A percentile compares a stretch with the other conserved stretches of the same genome.
Conservation (phyloP, 1,284 basidiomycete genomes). For the Volvariella surrecta region DNA sequence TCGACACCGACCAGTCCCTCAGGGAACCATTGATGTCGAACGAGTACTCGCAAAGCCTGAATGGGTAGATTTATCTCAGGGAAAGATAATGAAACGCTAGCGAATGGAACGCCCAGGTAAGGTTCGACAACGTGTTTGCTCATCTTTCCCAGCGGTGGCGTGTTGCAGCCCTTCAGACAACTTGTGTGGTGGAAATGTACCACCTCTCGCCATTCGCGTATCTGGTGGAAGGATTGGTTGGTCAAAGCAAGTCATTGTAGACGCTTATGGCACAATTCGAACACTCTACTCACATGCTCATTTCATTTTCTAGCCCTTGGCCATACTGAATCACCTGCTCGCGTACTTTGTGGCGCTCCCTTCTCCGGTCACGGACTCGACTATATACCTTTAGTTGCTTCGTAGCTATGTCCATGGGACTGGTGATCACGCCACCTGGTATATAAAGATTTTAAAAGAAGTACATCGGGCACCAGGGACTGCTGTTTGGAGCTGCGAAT, state of each 20-base stretch:
- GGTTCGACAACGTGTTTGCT: slow-evolving; percentile 10
- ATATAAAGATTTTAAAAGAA: too few species aligned
- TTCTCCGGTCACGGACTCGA: too few species aligned
- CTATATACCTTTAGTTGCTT: too few species aligned
- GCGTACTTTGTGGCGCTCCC: too few species aligned
- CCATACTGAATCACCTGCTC: slow-evolving; percentile 47
- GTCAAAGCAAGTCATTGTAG: slow-evolving; percentile 40
- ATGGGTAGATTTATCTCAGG: neutral
- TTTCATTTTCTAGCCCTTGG: slow-evolving; percentile 29
- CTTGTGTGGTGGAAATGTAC: slow-evolving; percentile 84
- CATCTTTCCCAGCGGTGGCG: slow-evolving; percentile 45
- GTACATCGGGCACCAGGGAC: too few species aligned
- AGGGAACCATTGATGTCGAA: slow-evolving; percentile 39
- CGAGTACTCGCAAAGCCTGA: slow-evolving; percentile 44
- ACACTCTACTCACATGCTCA: slow-evolving; percentile 1
- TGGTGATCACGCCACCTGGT: too few species aligned
- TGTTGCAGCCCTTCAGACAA: slow-evolving; percentile 51
- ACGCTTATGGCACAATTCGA: neutral
- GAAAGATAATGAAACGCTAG: neutral
- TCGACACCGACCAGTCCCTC: slow-evolving; percentile 40
- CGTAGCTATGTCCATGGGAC: too few species aligned
- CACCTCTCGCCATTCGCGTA: slow-evolving; percentile 73
- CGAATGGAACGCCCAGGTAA: too few species aligned
- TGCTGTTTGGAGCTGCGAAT: too few species aligned
- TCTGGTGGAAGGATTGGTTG: slow-evolving; percentile 48